Base-by-base conservation (phyloP, 257 asterid species). In the Nicotiana tabacum region DNA sequence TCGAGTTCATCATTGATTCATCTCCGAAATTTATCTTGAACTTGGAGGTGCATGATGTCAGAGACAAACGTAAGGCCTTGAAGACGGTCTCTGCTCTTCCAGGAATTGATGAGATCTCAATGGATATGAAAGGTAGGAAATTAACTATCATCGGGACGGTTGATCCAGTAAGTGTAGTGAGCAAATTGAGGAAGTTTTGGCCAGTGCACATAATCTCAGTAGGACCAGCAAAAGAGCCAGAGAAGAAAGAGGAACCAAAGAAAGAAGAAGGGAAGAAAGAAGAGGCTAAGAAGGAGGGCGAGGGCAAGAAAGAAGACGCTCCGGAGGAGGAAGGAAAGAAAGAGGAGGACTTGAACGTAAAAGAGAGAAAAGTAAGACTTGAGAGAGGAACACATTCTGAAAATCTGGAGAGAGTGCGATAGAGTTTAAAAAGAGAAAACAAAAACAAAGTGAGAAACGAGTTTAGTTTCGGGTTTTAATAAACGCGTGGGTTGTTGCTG, bases 231-330 rank as follows among this genome's bases (percentile, higher is more conserved):
- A 90, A 91, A 83, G 93, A 87, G 85, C 97, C 97, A 0, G 93
- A 93, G 89, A 92, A 92, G 91, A 94, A 94, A 77, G 96, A 93
- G 89, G 96, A 92, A 87, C 89, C 92, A 0, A 92, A 94, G 93
- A 94, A 94, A 76, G 98, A 92, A 82, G 99, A 92, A 5, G 81
- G 88, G 0, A 93, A 93, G 91, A 94, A 94, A 74, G 96, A 91
- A 79, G 97, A 90, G 68, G 21, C 82, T 2, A 89, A 86, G 88
- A 91, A 92, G 56, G 92, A 90, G 17, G 93, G 90, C 2, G 91
- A 86, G 10, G 61, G 78, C 6, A 86, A 84, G 77, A 85, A 87
- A 51, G 91, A 87, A 66, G 89, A 84, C 1, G 76, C 77, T 4
- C 37, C 83, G 1, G 84, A 88, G 58, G 79, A 77, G 33, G 89